A percentile compares a stretch with the other conserved stretches of the same genome.
These are phyloP conservation scores for Sungouiozyma intestinalis DNA, from an alignment of 805 yeast genomes.

Conservation along the genomic window DNA sequence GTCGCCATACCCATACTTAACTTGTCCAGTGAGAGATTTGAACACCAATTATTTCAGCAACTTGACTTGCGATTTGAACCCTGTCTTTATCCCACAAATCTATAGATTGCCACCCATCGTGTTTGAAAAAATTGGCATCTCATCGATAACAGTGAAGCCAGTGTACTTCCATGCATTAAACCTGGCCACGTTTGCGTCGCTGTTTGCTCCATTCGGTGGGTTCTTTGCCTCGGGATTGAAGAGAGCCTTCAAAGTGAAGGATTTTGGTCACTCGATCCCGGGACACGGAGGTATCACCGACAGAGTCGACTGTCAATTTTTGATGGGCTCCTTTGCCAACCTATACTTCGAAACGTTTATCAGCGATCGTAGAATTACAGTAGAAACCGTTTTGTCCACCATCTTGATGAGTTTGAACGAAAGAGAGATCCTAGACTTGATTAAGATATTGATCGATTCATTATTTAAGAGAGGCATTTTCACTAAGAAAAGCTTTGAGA, in stretches of 20 bases:
- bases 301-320: slow-evolving; percentile 93
- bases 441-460: slow-evolving; percentile 38
- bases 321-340: slow-evolving; percentile 94
- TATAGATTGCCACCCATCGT: slow-evolving; percentile 65
- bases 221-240: slow-evolving; percentile 96
- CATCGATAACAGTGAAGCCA: slow-evolving; percentile 61
- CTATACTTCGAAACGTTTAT: slow-evolving; percentile 89
- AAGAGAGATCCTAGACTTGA: slow-evolving; percentile 53
- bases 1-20: slow-evolving; percentile 60
- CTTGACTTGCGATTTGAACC: slow-evolving; percentile 71
- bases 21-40: slow-evolving; percentile 74
- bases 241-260: slow-evolving; percentile 92
- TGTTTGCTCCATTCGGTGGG: slow-evolving; percentile 97
- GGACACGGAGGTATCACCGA: slow-evolving; percentile 99
- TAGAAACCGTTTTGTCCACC: slow-evolving; percentile 65
- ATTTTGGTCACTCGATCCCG: slow-evolving; percentile 96
- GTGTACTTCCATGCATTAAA: slow-evolving; percentile 81
- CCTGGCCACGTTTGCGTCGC: slow-evolving; percentile 87
- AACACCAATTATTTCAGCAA: slow-evolving; percentile 50
- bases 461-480: slow-evolving; percentile 33
- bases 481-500: slow-evolving; percentile 26
- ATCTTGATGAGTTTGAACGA: slow-evolving; percentile 60
- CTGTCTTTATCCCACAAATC: slow-evolving; percentile 76
- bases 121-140: slow-evolving; percentile 37
- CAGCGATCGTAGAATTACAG: slow-evolving; percentile 57